Conservation (phyloP, 2,329 filamentous ascomycete genomes). For the Cryphonectria nitschkei region DNA sequence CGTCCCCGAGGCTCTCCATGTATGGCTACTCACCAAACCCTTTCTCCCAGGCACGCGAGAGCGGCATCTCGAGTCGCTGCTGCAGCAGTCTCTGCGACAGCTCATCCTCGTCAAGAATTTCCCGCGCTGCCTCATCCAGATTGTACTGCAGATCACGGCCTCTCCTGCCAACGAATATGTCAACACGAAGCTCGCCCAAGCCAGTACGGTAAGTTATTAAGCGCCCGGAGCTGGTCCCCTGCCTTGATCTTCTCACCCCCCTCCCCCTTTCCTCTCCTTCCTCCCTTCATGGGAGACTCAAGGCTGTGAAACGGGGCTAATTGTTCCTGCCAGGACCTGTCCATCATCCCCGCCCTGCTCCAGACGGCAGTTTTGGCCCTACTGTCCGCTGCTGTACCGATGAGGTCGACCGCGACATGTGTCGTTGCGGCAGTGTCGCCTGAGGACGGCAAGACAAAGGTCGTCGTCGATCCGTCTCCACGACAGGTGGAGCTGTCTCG, state of each 20-base stretch:
- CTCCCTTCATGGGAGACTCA: neutral
- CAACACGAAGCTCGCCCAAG: conserved; percentile 62
- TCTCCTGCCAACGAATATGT: conserved; percentile 70
- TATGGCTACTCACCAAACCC: conserved; percentile 22
- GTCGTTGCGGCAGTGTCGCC: conserved; percentile 61
- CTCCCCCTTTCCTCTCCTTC: neutral
- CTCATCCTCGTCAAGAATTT: conserved; percentile 76
- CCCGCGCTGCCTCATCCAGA: conserved; percentile 76
- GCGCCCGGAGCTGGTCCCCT: conserved; percentile 14
- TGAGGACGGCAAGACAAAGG: conserved; percentile 41
- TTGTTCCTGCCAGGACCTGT: conserved; percentile 63
- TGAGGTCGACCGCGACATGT: conserved; percentile 71
- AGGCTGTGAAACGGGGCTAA: conserved; percentile 31
- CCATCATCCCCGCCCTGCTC: conserved; percentile 78
- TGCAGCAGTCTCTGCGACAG: conserved; percentile 73
- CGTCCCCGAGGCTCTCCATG: conserved; percentile 29
- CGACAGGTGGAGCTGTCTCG: conserved; percentile 63
- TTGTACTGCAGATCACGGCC: conserved; percentile 76
- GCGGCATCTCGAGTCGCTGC: conserved; percentile 78
- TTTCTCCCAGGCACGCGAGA: conserved; percentile 66
- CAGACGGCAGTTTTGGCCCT: conserved; percentile 80
- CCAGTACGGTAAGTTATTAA: conserved; percentile 57
- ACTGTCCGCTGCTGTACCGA: conserved; percentile 79
- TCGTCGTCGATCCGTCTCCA: conserved; percentile 65
- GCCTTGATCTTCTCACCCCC: neutral